These are phyloP conservation scores for Imleria badia DNA, from an alignment of 768 basidiomycete genomes.

Conservation along the genomic window DNA sequence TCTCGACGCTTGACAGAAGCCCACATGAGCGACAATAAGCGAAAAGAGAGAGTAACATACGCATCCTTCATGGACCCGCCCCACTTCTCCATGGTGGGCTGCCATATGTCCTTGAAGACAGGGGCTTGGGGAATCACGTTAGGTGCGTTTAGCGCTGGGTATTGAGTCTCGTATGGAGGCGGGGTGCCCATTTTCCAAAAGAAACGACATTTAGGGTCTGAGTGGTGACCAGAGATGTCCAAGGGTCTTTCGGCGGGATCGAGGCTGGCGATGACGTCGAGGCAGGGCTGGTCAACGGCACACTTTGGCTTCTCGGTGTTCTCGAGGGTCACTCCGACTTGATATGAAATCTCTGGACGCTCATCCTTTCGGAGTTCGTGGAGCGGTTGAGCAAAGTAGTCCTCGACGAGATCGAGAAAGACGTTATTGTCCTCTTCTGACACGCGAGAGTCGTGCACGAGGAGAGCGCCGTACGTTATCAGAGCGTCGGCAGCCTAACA, in stretches of 20 bases:
- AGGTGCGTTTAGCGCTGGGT: conserved; percentile 71
- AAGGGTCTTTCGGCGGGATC: conserved; percentile 81
- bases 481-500: conserved; percentile 76
- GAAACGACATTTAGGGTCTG: conserved; percentile 95
- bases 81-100: conserved; percentile 79
- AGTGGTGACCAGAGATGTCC: conserved; percentile 74
- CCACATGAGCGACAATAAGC: conserved; percentile 5
- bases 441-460: conserved; percentile 83
- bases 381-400: conserved; percentile 82
- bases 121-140: conserved; percentile 78
- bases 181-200: conserved; percentile 81
- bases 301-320: conserved; percentile 93
- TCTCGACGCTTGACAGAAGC: conserved; percentile 59
- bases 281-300: conserved; percentile 79
- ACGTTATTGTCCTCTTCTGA: conserved; percentile 74
- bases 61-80: conserved; percentile 84
- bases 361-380: conserved; percentile 69
- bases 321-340: conserved; percentile 93
- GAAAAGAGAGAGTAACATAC: conserved; percentile 43
- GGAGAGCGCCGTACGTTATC: conserved; percentile 81
- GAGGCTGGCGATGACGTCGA: conserved; percentile 72
- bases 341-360: conserved; percentile 84
- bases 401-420: conserved; percentile 90
- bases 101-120: conserved; percentile 62
- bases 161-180: conserved; percentile 77